Percentiles rank a stretch among this genome's conserved stretches.
Evolutionary conservation across 2,329 filamentous ascomycete genomes (phyloP).

Genomic region (Metarhizium humberi): DNA sequence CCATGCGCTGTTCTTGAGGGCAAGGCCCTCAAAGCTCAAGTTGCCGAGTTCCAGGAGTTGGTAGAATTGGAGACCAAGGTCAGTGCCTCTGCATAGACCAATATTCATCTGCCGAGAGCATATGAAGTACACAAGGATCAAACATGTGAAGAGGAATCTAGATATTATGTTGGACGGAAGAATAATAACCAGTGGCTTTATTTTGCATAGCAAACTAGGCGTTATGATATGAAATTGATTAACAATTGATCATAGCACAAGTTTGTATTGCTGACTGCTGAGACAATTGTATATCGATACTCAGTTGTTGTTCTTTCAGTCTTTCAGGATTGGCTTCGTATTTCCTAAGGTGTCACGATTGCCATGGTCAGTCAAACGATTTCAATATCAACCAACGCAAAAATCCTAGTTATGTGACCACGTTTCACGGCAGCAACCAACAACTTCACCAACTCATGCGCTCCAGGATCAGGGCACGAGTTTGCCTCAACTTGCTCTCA

Average conservation of each 20-base stretch:
- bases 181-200: not conserved
- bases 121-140: not conserved
- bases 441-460: too few relatives aligned
- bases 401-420: too few relatives aligned
- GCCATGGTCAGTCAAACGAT: too few relatives aligned
- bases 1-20: conserved; percentile 28
- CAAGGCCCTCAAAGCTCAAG: conserved; percentile 12
- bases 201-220: conserved; percentile 2
- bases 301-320: conserved; percentile 35
- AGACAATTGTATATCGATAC: conserved; percentile 40
- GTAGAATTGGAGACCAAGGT: conserved; percentile 12
- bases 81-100: conserved; percentile 20
- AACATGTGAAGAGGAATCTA: not conserved
- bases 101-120: not conserved
- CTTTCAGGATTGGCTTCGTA: too few relatives aligned
- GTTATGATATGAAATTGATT: not conserved
- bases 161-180: not conserved
- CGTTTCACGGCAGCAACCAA: too few relatives aligned
- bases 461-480: too few relatives aligned
- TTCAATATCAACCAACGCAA: too few relatives aligned
- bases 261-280: not conserved
- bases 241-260: not conserved
- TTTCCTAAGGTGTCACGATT: too few relatives aligned
- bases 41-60: conserved; percentile 15
- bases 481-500: too few relatives aligned